A percentile compares a stretch with the other conserved stretches of the same genome.
Conservation (phyloP, 441 rosid genomes). For the Raphanus hybrid region DNA sequence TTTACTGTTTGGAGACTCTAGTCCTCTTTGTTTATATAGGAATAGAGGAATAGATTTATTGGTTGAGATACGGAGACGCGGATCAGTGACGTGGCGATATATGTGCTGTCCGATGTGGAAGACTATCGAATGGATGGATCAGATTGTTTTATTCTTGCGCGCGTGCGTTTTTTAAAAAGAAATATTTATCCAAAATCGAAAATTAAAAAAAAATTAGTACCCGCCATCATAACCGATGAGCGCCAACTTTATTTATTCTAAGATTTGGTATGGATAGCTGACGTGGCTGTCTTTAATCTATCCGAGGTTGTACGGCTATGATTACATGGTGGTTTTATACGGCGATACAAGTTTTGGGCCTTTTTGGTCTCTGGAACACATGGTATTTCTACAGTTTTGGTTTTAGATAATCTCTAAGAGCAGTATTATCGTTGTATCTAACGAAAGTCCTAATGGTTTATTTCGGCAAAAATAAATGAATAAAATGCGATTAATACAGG, state of each 20-base stretch:
- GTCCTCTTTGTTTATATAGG: constrained; percentile 12
- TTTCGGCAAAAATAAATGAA: too few relatives aligned
- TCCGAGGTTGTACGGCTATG: constrained; percentile 13
- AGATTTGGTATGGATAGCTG: constrained; percentile 31
- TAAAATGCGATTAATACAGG: too few relatives aligned
- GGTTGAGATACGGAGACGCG: background rate
- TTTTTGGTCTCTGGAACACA: background rate
- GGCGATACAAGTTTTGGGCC: background rate
- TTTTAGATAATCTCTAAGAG: background rate
- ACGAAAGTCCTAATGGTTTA: too few relatives aligned
- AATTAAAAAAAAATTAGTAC: background rate
- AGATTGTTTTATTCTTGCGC: background rate
- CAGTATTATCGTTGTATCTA: too few relatives aligned
- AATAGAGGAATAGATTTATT: background rate
- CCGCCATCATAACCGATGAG: constrained; percentile 13
- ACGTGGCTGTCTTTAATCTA: constrained; percentile 9
- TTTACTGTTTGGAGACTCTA: background rate
- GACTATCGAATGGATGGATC: constrained; percentile 20
- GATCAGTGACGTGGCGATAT: constrained; percentile 10
- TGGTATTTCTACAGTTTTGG: background rate
- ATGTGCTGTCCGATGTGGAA: background rate
- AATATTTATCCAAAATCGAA: background rate
- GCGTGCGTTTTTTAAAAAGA: background rate
- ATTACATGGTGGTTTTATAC: background rate
- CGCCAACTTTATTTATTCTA: constrained; percentile 8